Evolutionary conservation across 106 monocot species (phyloP), one percentile per base, ranked within the genome.

Genomic region (Apostasia ramifera): DNA sequence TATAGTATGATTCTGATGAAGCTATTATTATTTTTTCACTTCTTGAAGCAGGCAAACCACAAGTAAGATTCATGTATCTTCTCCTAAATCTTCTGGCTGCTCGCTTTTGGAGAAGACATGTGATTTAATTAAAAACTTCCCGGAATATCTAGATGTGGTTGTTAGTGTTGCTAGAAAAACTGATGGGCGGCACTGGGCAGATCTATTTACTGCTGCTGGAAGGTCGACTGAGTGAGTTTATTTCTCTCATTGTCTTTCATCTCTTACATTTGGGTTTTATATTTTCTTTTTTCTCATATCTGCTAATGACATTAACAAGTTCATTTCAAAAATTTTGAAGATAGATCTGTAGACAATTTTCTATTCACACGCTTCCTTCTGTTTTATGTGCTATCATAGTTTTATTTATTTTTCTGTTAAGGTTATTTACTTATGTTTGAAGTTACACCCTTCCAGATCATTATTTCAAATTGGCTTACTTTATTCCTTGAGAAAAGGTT

Each of bases 91-190:
- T 45, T 63, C 80, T 76, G 69, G 72, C 39, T 63, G 54, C 38
- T 87, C 93, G 57, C 82, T 98, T 53, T 83, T 98, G 72, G 90
- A 93, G 70, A 98, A 98, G 75, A 87, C 93, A 9, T 98, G 98
- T 55, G 71, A 87, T 73, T 82, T 98, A 53, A 84, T 98, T 13
- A 84, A 72, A 64, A 98, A 87, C 6, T 98, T 98, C 69, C 78
- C 98, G n/a, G 98, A 93, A 78, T 98, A 98, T 76, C 79, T 87
- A 38, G 90, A 98, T 74, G 98, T 98, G 46, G 93, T 93, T 69
- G 98, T 98, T 47, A 93, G 93, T 72, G 98, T 98, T 81, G 98
- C 98, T 12, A 82, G 98, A 69, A 98, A 98, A 78, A 98, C 98
- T 43, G 98, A 98, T 84, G 98, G 98, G 4, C 73, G 92, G 43